Evolutionary conservation across 257 asterid species (phyloP).

Genomic region (Solanum ossicruentum): DNA sequence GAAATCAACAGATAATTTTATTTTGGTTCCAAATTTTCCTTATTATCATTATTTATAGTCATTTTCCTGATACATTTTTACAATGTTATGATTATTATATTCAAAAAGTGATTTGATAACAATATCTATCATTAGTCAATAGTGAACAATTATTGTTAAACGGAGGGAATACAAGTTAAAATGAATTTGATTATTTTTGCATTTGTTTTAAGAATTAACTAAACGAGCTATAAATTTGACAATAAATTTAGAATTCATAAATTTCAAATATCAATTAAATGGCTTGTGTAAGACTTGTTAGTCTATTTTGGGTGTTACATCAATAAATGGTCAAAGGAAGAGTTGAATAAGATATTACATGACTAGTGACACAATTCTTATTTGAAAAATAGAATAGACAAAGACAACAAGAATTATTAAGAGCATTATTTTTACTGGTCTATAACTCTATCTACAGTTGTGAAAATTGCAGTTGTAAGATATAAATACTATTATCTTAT

Average conservation of each 20-base stretch:
- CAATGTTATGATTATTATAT: no score
- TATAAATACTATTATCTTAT: no score
- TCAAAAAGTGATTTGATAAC: no score
- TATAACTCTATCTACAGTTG: no score
- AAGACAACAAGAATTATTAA: background rate
- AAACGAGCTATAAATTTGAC: background rate
- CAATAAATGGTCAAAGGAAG: background rate
- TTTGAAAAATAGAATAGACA: background rate
- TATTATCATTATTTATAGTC: no score
- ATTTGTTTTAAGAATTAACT: background rate
- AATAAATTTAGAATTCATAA: background rate
- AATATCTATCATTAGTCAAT: no score
- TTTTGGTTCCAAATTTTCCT: no score
- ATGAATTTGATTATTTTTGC: no score
- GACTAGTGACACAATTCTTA: background rate
- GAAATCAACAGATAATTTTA: no score
- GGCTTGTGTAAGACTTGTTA: background rate
- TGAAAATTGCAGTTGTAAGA: no score
- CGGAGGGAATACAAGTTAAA: no score
- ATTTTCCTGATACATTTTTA: no score
- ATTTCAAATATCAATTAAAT: background rate
- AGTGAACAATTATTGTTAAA: rapidly evolving
- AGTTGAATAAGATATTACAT: background rate
- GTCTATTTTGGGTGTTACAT: background rate
- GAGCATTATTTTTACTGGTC: background rate